Percentiles rank a stretch among this genome's conserved stretches.
phyloP scores from a whole-genome alignment of 805 yeast species.

The Yamadazyma paraphyllophila region DNA sequence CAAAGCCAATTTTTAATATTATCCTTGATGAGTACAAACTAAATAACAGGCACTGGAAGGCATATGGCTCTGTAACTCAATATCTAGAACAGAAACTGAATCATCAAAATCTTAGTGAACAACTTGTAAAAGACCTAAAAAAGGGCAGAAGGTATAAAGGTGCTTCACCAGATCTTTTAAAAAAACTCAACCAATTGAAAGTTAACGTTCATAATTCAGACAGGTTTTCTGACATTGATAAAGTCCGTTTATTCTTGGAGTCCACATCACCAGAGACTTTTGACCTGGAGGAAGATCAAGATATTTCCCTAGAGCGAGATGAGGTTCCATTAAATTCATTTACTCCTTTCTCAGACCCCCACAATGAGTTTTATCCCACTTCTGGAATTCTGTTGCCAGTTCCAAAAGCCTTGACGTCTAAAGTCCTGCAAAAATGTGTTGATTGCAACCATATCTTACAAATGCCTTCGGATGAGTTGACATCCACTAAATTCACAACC shows the following conservation, averaged over 20 bases:
- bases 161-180: conserved; percentile 5
- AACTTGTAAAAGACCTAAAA: conserved; percentile 9
- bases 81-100: conserved; percentile 7
- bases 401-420: conserved; percentile 24
- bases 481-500: conserved; percentile 27
- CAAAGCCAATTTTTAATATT: conserved; percentile 34
- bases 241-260: conserved; percentile 1
- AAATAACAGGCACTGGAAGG: background rate
- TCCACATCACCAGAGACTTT: conserved; percentile 1
- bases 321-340: background rate
- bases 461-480: conserved; percentile 25
- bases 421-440: conserved; percentile 25
- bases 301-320: background rate
- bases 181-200: conserved; percentile 7
- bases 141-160: conserved; percentile 8
- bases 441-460: conserved; percentile 27
- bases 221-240: conserved; percentile 6
- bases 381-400: conserved; percentile 17
- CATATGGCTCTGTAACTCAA: background rate
- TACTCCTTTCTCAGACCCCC: background rate
- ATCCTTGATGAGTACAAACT: conserved; percentile 15
- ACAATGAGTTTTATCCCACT: background rate
- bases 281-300: background rate
- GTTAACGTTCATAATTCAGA: background rate
- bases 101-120: conserved; percentile 8